Base-by-base conservation (phyloP, 805 yeast species). In the Saturnispora halmiae region DNA sequence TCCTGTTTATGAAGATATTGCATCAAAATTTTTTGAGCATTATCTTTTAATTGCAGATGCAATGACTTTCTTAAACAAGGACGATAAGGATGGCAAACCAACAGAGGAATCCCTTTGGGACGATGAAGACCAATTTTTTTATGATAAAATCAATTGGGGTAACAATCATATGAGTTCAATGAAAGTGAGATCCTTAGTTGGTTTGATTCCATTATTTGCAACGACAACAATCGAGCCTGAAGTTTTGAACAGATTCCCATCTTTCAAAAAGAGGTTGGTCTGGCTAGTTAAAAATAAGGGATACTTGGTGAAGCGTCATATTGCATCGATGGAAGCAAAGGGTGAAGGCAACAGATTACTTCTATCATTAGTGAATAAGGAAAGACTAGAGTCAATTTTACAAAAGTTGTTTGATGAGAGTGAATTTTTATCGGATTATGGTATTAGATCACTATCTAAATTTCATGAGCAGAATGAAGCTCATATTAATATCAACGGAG, bases 21-120 rank as follows among this genome's bases (percentile, higher is more conserved):
- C 96, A 3, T 81, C 94, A 40, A 88, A 87, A 64, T 87, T 87
- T 60, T 86, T 87, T 61, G 96, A 88, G 65, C 96, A 87, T 60
- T 87, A 86, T 61, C 63, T 88, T 44, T 69, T 86, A 55, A 87
- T 87, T 66, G 86, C 95, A 20, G 96, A 87, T 61, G 95, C 96
- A 9, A 82, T 87, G 94, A 77, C 94, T 11, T 83, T 73, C 59
- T 65, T 70, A 34, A 50, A 70, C 18, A 66, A 67, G 9, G 44
- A 56, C 19, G 64, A 59, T 8, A 42, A 43, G n/a, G 47, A 52
- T 29, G 45, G 34, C 6, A 28, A 38, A 11, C 63, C 63, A n/a
- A 66, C 75, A 13, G 74, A 70, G 31, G 75, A 73, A 49, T 79
- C 88, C 1, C 67, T 87, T 48, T 87, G 96, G 96, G 86, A 85